Conservation (phyloP, 371 early-diverging fungal genomes). For the Saksenaea vasiformis region DNA sequence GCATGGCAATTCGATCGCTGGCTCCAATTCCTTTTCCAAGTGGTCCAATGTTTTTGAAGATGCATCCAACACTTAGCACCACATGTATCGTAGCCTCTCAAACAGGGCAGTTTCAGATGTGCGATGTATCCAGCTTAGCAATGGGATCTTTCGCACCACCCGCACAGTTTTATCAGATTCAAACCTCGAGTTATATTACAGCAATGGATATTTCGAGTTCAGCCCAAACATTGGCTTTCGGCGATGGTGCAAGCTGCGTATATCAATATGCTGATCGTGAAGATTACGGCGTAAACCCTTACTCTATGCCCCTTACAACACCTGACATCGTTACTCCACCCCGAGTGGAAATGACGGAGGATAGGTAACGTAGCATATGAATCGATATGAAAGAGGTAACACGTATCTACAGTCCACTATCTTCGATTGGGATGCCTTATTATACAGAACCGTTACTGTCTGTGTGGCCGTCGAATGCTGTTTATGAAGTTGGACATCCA, state of each 20-base stretch:
- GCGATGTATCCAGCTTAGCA: conserved; percentile 64
- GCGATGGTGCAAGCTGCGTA: conserved; percentile 68
- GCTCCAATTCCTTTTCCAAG: conserved; percentile 75
- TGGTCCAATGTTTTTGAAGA: conserved; percentile 69
- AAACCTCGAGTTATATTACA: conserved; percentile 64
- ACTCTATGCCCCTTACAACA: conserved; percentile 65
- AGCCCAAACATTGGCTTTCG: conserved; percentile 74
- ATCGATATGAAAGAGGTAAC: background rate
- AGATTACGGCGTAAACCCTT: conserved; percentile 66
- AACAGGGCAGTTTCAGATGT: conserved; percentile 74
- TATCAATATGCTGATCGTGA: conserved; percentile 72
- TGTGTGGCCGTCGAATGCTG: conserved; percentile 66
- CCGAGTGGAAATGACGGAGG: conserved; percentile 55
- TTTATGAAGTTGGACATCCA: conserved; percentile 70
- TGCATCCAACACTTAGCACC: conserved; percentile 74
- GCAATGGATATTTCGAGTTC: conserved; percentile 75
- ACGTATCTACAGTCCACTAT: conserved; percentile 56
- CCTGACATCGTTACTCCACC: conserved; percentile 56
- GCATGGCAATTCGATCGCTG: conserved; percentile 68
- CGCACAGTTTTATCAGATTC: conserved; percentile 71
- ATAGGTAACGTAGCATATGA: conserved; percentile 30
- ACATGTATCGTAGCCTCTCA: conserved; percentile 71
- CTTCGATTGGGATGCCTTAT: conserved; percentile 79
- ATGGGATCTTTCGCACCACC: conserved; percentile 52
- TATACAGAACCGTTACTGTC: conserved; percentile 77